A percentile compares a stretch with the other conserved stretches of the same genome.
These are phyloP conservation scores for Emiliania huxleyi DNA, from an alignment of 78 protist species.

Conservation along the genomic window DNA sequence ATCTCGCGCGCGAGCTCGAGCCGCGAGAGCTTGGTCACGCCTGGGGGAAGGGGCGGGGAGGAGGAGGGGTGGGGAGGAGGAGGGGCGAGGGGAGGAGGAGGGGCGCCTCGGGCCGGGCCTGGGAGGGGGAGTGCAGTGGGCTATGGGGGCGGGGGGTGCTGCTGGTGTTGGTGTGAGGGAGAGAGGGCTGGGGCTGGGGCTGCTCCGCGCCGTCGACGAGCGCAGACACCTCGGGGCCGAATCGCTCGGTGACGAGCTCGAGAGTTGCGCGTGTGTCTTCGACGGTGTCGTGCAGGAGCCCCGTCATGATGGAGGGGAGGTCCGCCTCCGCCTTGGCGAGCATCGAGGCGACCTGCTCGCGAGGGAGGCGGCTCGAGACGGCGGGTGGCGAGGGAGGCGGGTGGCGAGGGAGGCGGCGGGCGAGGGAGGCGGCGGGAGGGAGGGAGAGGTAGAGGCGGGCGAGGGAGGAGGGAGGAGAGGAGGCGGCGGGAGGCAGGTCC, in stretches of 20 bases:
- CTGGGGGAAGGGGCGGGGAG: not conserved
- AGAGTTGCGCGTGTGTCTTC: not conserved
- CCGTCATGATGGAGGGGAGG: not conserved
- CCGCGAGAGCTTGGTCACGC: not conserved
- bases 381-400: too few relatives aligned
- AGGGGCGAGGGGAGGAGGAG: not conserved
- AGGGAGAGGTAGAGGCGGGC: too few relatives aligned
- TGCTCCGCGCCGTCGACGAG: not conserved
- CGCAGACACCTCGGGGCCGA: not conserved
- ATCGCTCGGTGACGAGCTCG: not conserved
- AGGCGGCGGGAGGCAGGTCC: too few relatives aligned
- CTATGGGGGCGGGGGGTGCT: too few relatives aligned
- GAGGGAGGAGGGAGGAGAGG: too few relatives aligned
- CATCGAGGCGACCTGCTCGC: not conserved
- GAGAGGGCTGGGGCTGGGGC: not conserved
- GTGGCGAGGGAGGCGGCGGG: too few relatives aligned
- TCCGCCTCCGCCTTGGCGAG: not conserved
- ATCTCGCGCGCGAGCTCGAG: not conserved
- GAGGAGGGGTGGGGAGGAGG: not conserved
- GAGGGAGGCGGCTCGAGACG: too few relatives aligned
- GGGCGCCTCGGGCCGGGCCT: not conserved
- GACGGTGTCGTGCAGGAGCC: not conserved
- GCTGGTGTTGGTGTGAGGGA: not conserved
- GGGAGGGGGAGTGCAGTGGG: too few relatives aligned
- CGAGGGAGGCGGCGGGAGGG: too few relatives aligned